phyloP scores from a whole-genome alignment of 805 yeast species.

The Ogataea ganodermae region DNA sequence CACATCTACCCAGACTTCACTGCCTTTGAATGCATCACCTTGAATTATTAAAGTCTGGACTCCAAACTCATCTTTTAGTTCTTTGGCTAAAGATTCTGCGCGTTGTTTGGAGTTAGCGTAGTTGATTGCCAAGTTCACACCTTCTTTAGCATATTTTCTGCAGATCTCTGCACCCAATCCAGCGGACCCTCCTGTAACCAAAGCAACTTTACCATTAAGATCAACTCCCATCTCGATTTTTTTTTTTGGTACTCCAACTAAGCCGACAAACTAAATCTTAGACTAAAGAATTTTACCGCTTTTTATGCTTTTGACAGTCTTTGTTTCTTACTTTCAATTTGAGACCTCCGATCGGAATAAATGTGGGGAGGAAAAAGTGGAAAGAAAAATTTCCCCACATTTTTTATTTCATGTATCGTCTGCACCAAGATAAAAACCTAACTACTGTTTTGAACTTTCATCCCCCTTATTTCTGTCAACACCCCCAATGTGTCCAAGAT shows the following conservation, averaged over 20 bases:
- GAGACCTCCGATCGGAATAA: not conserved
- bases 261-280: too few relatives aligned
- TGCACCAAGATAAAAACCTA: not conserved
- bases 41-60: conserved; percentile 25
- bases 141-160: conserved; percentile 38
- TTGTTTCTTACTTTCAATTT: too few relatives aligned
- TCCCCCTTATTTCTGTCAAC: conserved; percentile 12
- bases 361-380: conserved; percentile 1
- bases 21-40: conserved; percentile 31
- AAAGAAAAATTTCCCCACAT: not conserved
- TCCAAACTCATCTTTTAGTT: conserved; percentile 16
- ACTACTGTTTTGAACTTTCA: not conserved
- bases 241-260: too few relatives aligned
- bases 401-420: too few relatives aligned
- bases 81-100: conserved; percentile 31
- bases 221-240: conserved; percentile 12
- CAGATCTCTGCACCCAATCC: conserved; percentile 40
- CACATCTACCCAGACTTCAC: conserved; percentile 9
- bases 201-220: conserved; percentile 32
- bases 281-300: too few relatives aligned
- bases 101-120: conserved; percentile 34
- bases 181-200: conserved; percentile 35
- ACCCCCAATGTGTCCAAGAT: conserved; percentile 12
- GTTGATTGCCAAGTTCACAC: conserved; percentile 37
- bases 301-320: too few relatives aligned